Evolutionary conservation across 2,329 filamentous ascomycete species (phyloP).

Genomic region (Chaetomium olivaceum): DNA sequence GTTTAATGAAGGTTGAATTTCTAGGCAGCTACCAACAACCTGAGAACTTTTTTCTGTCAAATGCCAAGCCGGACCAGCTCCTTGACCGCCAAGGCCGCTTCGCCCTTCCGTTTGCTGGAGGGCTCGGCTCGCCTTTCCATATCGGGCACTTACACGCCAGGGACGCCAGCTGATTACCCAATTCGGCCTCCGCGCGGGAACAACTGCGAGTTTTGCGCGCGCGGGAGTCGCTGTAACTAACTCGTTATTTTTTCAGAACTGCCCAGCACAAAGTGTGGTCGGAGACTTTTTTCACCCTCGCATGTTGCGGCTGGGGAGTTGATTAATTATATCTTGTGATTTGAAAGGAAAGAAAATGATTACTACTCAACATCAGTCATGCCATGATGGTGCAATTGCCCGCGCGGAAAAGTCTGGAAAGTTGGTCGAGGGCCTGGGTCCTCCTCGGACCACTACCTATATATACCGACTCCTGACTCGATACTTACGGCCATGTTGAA

Average conservation of each 20-base stretch:
- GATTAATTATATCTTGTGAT: background rate
- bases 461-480: background rate
- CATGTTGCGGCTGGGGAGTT: background rate
- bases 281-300: conserved; percentile 5
- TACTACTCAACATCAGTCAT: background rate
- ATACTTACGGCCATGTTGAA: background rate
- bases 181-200: conserved; percentile 21
- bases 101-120: background rate
- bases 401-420: background rate
- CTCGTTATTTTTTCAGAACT: background rate
- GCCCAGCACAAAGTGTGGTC: background rate
- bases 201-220: background rate
- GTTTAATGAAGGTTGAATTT: background rate
- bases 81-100: background rate
- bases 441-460: background rate
- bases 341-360: background rate
- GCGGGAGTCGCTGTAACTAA: background rate
- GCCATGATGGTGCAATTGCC: background rate
- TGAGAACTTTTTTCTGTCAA: background rate
- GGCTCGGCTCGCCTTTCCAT: background rate
- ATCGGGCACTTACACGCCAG: conserved; percentile 3
- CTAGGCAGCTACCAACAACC: background rate
- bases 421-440: background rate
- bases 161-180: background rate
- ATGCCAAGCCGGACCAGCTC: background rate